Base-by-base conservation (phyloP, 768 basidiomycete species). In the Mycena chlorophos region DNA sequence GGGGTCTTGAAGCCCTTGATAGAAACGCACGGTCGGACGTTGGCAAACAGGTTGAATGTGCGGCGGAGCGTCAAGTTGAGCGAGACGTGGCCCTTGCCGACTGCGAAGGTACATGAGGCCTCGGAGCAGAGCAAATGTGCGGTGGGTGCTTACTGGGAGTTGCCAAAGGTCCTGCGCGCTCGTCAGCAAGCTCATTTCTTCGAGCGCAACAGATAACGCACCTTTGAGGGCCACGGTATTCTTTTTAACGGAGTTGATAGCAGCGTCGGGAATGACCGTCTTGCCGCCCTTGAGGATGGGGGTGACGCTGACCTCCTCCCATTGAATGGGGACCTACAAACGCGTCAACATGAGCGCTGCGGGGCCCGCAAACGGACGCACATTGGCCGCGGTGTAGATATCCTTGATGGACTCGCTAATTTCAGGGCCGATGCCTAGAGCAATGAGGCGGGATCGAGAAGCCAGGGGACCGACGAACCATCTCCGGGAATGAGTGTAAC, bases 221-320 rank as follows among this genome's bases (percentile, higher is more conserved):
- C 95, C 97, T 80, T 99, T 99, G 67, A 99, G 78, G 20, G 97
- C 97, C 55, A 99, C 93, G 17, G 96, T 98, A 76, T 98, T 98
- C 77, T 87, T 91, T 79, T 89, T 94, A 67, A 99, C 89, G 14
- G 91, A 94, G 47, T 80, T 80, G 60, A 99, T 94, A 29, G 97
- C 95, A 55, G 73, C 73, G 59, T 97, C 94, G 27, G 97, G 97
- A 68, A 99, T 98, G 57, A 92, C 92, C 47, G 94, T 97, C 80
- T 98, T 97, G 48, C 97, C 97, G 56, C 87, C 88, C 73, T 94
- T 93, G 55, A 98, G 77, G 51, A 96, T 83, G 13, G 97, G 97
- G 5, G 92, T 89, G 46, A 99, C 97, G 69, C 88, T 91, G 71
- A 98, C 96, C 75, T 98, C 97, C 72, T 99, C 97, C 97, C 97